These are phyloP conservation scores for Verticillium isaacii DNA, from an alignment of 2,329 filamentous ascomycete genomes.

Conservation along the genomic window DNA sequence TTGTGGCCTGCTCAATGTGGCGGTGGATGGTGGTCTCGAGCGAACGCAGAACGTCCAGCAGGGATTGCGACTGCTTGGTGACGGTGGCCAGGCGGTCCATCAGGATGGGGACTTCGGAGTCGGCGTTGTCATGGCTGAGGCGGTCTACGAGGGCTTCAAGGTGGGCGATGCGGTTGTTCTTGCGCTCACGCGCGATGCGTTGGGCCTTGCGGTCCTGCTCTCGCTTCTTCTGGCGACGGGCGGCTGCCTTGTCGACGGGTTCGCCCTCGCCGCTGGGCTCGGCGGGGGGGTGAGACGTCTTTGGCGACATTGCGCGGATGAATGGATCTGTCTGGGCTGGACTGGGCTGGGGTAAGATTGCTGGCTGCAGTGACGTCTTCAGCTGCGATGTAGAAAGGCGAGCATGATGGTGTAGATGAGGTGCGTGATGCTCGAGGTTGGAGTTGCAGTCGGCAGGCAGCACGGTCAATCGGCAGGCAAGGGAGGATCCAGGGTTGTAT, in stretches of 20 bases:
- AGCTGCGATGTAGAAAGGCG: background rate
- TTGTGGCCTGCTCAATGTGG: slow-evolving; percentile 5
- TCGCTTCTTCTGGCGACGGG: slow-evolving; percentile 21
- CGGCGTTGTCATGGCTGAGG: slow-evolving; percentile 18
- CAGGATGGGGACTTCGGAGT: slow-evolving; percentile 16
- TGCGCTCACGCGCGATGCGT: slow-evolving; percentile 23
- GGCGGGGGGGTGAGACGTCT: background rate
- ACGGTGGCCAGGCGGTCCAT: slow-evolving; percentile 20
- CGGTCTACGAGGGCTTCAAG: slow-evolving; percentile 22
- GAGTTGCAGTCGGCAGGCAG: slow-evolving; percentile 1
- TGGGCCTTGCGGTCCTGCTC: slow-evolving; percentile 26
- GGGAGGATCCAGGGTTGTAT: no score
- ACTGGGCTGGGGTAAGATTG: background rate
- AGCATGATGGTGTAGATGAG: slow-evolving; percentile 5
- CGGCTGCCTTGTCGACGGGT: slow-evolving; percentile 7
- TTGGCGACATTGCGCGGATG: background rate
- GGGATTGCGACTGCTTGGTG: slow-evolving; percentile 18
- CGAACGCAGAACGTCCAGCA: slow-evolving; percentile 8
- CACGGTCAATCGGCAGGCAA: background rate
- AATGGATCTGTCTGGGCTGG: background rate
- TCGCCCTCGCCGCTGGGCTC: background rate
- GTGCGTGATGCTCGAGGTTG: slow-evolving; percentile 1
- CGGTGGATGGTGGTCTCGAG: slow-evolving; percentile 12
- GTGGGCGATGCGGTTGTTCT: slow-evolving; percentile 23
- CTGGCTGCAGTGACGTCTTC: background rate